Evolutionary conservation across 2,329 filamentous ascomycete genomes (phyloP).

Genomic region (Aspergillus neoniger): DNA sequence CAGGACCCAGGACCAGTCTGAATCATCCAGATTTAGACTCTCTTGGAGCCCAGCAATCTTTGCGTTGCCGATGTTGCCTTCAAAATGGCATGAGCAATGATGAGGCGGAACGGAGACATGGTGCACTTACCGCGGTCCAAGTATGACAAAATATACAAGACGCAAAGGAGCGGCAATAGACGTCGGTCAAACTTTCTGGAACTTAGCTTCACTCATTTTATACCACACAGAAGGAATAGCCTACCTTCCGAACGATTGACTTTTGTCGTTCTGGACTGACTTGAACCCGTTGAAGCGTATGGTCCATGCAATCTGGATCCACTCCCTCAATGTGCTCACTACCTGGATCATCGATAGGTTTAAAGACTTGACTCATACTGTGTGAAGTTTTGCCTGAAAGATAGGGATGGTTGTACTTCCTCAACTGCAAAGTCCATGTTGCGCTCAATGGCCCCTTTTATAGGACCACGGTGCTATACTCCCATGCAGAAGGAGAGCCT

Average conservation of each 20-base stretch:
- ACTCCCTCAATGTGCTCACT: neutral
- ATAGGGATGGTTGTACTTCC: no score
- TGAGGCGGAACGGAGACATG: no score
- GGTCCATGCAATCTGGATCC: neutral
- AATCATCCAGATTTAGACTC: conserved; percentile 21
- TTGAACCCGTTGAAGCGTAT: neutral
- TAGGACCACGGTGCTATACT: neutral
- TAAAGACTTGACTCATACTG: neutral
- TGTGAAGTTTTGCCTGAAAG: no score
- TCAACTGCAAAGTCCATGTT: neutral
- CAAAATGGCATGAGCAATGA: no score
- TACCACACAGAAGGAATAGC: neutral
- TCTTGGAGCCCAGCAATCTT: conserved; percentile 26
- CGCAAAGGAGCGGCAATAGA: conserved; percentile 27
- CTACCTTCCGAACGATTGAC: neutral
- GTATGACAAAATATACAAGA: conserved; percentile 28
- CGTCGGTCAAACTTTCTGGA: conserved; percentile 22
- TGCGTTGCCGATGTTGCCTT: conserved; percentile 29
- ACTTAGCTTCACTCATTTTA: neutral
- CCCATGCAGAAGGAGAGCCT: neutral
- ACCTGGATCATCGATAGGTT: neutral
- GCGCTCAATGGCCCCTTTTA: neutral
- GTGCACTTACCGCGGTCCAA: conserved; percentile 23
- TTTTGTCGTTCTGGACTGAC: neutral
- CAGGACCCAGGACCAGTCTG: conserved; percentile 30